Conservation (phyloP, 2,329 filamentous ascomycete species). For the Botrytis elliptica region DNA sequence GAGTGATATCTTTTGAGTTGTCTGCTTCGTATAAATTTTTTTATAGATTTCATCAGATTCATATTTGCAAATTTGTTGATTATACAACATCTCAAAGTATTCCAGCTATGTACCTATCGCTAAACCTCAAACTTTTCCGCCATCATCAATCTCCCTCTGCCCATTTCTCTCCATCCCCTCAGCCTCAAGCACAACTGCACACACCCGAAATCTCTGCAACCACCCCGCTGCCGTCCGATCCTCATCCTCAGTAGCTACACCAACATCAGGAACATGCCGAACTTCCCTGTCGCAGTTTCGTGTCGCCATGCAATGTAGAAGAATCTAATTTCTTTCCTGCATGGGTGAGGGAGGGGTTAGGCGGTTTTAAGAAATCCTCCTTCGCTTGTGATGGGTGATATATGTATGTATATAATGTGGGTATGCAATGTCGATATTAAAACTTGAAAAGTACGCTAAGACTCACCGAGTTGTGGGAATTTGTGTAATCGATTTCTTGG, state of each 20-base stretch:
- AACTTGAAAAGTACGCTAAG: not conserved
- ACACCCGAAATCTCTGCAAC: slow-evolving; percentile 8
- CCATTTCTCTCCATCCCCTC: not conserved
- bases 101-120: not conserved
- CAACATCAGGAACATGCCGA: slow-evolving; percentile 20
- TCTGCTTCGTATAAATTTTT: not conserved
- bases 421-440: not conserved
- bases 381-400: not conserved
- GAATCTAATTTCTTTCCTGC: slow-evolving; percentile 9
- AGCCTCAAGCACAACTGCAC: slow-evolving; percentile 15
- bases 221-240: slow-evolving; percentile 17
- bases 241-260: slow-evolving; percentile 4
- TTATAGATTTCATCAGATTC: not conserved
- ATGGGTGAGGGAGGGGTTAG: not conserved
- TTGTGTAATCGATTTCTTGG: not conserved
- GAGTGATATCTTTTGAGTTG: not conserved
- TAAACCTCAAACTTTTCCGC: too few species aligned
- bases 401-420: not conserved
- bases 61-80: not conserved
- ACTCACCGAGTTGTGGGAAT: slow-evolving; percentile 7
- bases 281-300: slow-evolving; percentile 7
- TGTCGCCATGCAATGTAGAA: not conserved
- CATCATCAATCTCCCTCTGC: not conserved
- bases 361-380: slow-evolving; percentile 1
- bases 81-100: not conserved